These are phyloP conservation scores for Helianthus tuberosus DNA, from an alignment of 129 eudicot species.

Conservation along the genomic window DNA sequence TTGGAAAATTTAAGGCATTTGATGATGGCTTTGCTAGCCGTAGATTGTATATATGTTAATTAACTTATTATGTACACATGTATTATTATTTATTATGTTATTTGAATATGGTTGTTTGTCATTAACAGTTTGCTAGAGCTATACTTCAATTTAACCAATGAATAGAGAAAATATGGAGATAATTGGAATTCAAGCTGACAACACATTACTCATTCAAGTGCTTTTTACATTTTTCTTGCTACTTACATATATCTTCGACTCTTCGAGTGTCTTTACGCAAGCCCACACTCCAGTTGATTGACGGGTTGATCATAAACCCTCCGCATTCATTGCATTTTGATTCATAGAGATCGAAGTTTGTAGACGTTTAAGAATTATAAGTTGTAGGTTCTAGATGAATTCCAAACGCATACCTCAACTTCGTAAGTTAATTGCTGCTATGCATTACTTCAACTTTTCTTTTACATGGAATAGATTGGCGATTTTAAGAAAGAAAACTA, in stretches of 20 bases:
- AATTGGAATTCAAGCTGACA: not conserved
- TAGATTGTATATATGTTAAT: not conserved
- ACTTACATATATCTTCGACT: not conserved
- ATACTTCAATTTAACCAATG: not conserved
- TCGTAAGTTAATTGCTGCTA: constrained; percentile 2
- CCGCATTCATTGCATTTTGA: not conserved
- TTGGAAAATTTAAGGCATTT: not conserved
- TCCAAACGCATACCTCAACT: not conserved
- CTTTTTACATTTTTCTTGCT: not conserved
- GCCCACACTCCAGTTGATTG: not conserved
- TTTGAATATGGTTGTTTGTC: not conserved
- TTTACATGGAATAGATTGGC: constrained; percentile 18
- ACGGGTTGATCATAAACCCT: not conserved
- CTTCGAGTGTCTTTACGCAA: not conserved
- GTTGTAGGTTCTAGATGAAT: not conserved
- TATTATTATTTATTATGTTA: not conserved
- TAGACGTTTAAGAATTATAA: not conserved
- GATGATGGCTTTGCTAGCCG: not conserved
- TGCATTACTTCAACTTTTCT: constrained; percentile 25
- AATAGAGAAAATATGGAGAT: not conserved
- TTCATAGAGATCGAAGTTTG: not conserved
- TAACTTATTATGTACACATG: too few relatives aligned
- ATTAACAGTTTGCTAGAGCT: not conserved
- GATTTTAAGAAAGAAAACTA: not conserved
- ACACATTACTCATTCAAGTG: not conserved